Conservation (phyloP, 1,284 basidiomycete genomes). For the Cryptococcus wingfieldii region DNA sequence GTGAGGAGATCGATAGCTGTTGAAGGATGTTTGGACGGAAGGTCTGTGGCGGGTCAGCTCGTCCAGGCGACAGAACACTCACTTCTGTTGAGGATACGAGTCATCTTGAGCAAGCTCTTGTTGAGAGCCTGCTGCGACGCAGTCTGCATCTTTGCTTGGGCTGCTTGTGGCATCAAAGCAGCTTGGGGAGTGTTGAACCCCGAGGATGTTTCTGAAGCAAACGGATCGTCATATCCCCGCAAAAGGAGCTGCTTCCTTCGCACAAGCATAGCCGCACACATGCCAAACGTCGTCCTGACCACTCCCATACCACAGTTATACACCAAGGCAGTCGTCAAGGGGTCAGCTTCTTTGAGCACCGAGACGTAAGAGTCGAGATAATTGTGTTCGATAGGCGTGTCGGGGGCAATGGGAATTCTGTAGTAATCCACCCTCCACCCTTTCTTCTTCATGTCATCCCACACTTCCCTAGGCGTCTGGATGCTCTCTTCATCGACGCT, state of each 20-base stretch:
- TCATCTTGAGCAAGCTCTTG: slow-evolving; percentile 74
- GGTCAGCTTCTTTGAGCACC: slow-evolving; percentile 76
- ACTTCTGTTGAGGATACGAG: slow-evolving; percentile 67
- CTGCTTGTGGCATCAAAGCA: slow-evolving; percentile 30
- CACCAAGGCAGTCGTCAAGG: slow-evolving; percentile 74
- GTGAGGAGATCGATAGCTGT: slow-evolving; percentile 80
- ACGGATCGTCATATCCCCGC: slow-evolving; percentile 73
- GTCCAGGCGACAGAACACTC: slow-evolving; percentile 4
- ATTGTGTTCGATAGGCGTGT: slow-evolving; percentile 86
- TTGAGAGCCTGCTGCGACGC: slow-evolving; percentile 79
- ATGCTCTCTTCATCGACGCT: slow-evolving; percentile 81
- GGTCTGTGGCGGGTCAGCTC: slow-evolving; percentile 19
- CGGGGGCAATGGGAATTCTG: slow-evolving; percentile 86
- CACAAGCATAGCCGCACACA: slow-evolving; percentile 88
- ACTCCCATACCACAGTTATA: slow-evolving; percentile 98
- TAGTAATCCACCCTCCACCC: slow-evolving; percentile 90
- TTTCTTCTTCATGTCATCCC: slow-evolving; percentile 68
- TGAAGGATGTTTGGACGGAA: slow-evolving; percentile 50
- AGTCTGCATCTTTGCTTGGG: slow-evolving; percentile 57
- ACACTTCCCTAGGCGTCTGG: slow-evolving; percentile 82
- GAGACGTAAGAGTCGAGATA: slow-evolving; percentile 90
- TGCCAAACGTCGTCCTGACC: slow-evolving; percentile 82
- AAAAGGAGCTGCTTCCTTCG: slow-evolving; percentile 80
- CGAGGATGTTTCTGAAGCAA: slow-evolving; percentile 37
- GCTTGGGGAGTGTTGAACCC: slow-evolving; percentile 36